phyloP scores from a whole-genome alignment of 495 filamentous ascomycete genomes.

The Antarctomyces pellizariae region DNA sequence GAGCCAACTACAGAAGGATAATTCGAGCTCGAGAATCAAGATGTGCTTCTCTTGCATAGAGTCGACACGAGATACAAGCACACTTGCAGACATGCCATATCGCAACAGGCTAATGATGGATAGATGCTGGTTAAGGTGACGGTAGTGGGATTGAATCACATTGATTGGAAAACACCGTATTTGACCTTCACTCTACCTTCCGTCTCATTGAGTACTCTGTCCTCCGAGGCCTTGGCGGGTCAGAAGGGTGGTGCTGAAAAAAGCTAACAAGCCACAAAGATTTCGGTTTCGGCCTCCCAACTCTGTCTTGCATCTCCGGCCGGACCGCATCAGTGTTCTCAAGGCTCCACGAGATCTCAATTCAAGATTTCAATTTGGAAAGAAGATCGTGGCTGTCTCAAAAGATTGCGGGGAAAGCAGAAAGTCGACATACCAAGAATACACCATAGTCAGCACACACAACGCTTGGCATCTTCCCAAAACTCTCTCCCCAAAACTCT shows the following conservation, averaged over 20 bases:
- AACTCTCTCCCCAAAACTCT: slow-evolving; percentile 20
- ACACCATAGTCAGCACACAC: slow-evolving; percentile 34
- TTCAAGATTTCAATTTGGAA: slow-evolving; percentile 26
- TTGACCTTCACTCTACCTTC: slow-evolving; percentile 11
- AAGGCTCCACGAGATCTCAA: slow-evolving; percentile 18
- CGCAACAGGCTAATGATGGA: slow-evolving; percentile 17
- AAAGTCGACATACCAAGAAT: slow-evolving; percentile 47
- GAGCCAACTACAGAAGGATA: no score
- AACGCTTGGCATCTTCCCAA: slow-evolving; percentile 36
- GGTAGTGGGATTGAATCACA: slow-evolving; percentile 43
- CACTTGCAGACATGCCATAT: slow-evolving; percentile 23
- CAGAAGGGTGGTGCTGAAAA: slow-evolving; percentile 1
- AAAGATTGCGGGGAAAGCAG: slow-evolving; percentile 50
- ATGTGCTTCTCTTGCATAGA: slow-evolving; percentile 20
- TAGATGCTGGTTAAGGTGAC: slow-evolving; percentile 32
- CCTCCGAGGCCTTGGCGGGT: not conserved
- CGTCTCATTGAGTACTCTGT: not conserved
- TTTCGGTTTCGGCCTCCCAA: slow-evolving; percentile 41
- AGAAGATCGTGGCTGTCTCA: slow-evolving; percentile 34
- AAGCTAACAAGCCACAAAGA: slow-evolving; percentile 19
- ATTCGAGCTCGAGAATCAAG: slow-evolving; percentile 15
- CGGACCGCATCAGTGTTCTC: slow-evolving; percentile 35
- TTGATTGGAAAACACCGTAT: slow-evolving; percentile 53
- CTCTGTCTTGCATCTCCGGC: slow-evolving; percentile 40
- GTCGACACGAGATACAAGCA: slow-evolving; percentile 20